Evolutionary conservation across 1,284 basidiomycete species (phyloP).

Genomic region (Moniliophthora roreri): DNA sequence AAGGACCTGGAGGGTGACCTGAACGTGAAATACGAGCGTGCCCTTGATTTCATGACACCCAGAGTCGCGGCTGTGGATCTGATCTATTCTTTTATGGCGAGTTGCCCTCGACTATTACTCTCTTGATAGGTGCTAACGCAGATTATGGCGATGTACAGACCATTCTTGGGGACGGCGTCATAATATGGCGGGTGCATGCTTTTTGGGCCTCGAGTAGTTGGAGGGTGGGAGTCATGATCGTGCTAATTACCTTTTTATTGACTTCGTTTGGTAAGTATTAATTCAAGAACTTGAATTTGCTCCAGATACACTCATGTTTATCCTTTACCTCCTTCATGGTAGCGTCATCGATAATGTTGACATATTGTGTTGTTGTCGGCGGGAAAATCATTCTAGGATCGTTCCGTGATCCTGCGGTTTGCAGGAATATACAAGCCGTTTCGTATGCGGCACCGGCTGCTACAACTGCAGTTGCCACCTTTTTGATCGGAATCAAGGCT

Average conservation of each 20-base stretch:
- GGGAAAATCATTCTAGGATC: slow-evolving; percentile 4
- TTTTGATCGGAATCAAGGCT: slow-evolving; percentile 6
- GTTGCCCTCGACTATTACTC: neutral
- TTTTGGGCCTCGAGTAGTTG: neutral
- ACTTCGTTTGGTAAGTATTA: neutral
- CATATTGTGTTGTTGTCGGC: slow-evolving; percentile 7
- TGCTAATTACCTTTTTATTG: neutral
- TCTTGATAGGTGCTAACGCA: neutral
- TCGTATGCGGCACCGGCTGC: slow-evolving; percentile 8
- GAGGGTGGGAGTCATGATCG: neutral
- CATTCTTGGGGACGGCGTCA: neutral
- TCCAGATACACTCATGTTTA: neutral
- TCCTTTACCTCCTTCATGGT: no score
- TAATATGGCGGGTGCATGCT: neutral
- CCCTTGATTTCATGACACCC: neutral
- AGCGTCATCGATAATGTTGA: slow-evolving; percentile 4
- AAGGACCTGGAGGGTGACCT: neutral
- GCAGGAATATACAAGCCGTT: slow-evolving; percentile 7
- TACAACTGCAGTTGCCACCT: slow-evolving; percentile 10
- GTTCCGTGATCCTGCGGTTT: slow-evolving; percentile 4
- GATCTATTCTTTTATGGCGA: neutral
- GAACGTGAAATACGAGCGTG: neutral
- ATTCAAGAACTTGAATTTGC: neutral
- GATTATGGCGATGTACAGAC: neutral
- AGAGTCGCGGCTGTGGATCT: neutral